These are phyloP conservation scores for Hydnomerulius pinastri DNA, from an alignment of 768 basidiomycete genomes.

Conservation along the genomic window DNA sequence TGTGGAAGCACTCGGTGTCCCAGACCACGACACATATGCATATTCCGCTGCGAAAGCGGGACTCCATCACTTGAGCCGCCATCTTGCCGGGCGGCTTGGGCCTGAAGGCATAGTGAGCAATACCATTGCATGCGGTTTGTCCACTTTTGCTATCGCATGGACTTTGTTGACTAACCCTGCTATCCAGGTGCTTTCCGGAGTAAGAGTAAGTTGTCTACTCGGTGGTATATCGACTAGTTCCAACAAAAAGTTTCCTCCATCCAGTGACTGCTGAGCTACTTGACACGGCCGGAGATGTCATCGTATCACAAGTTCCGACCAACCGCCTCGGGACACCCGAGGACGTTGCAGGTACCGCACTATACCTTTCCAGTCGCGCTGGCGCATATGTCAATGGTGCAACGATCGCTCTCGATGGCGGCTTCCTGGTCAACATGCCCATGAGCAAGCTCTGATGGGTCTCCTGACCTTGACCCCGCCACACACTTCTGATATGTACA, in stretches of 20 bases:
- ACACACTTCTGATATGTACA: no score
- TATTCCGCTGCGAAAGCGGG: constrained; percentile 68
- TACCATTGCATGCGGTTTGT: constrained; percentile 60
- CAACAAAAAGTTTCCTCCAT: constrained; percentile 2
- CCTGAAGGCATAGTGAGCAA: constrained; percentile 61
- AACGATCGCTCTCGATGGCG: constrained; percentile 64
- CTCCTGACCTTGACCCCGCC: no score
- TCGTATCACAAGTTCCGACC: constrained; percentile 48
- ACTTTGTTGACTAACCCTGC: not conserved
- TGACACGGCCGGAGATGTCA: constrained; percentile 42
- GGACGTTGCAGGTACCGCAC: constrained; percentile 62
- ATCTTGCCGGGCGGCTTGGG: constrained; percentile 58
- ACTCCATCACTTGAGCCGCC: constrained; percentile 58
- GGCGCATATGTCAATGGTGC: constrained; percentile 67
- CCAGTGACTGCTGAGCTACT: constrained; percentile 59
- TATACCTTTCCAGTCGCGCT: constrained; percentile 62
- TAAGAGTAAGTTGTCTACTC: constrained; percentile 37
- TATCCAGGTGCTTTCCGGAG: constrained; percentile 40
- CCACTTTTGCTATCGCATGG: not conserved
- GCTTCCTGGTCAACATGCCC: constrained; percentile 46
- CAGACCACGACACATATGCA: constrained; percentile 61
- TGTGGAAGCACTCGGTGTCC: constrained; percentile 56
- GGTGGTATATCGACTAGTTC: not conserved
- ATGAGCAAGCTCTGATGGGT: constrained; percentile 31
- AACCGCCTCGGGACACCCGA: constrained; percentile 60